Base-by-base conservation (phyloP, 192 early-diverging fungal species). In the Coemansia sp. region DNA sequence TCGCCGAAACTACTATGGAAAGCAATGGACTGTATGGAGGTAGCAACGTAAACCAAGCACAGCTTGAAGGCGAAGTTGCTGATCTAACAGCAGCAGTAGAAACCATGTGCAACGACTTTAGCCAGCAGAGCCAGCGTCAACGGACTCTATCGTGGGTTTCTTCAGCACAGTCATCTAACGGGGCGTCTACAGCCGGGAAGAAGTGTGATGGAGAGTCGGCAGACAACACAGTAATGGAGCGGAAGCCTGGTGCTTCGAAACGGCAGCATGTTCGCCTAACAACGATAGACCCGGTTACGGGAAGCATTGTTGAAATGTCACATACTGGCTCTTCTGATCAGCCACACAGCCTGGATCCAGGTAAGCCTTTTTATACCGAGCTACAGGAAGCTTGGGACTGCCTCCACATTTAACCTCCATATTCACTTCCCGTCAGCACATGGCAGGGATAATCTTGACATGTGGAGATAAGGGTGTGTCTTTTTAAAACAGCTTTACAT, bases 241-340 rank as follows among this genome's bases (percentile, higher is more conserved):
- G 20, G 16, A 8, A 38, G 23, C 12, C 28, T 21, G 46, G 46
- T 48, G 39, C 35, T 33, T 53, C 63, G 26, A 48, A 55, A 20
- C 52, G 57, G 30, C 63, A 65, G 51, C 62, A 69, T 41, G 66
- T 69, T 10, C 72, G 66, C 20, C 55, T 69, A 16, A 69, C 72
- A 28, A 76, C 72, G 33, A 69, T 76, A 13, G 65, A 76, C 47
- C 72, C 72, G 18, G 53, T 69, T 41, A 76, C 66, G 8, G 66
- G 57, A 12, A 65, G 51, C 62, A 62, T 69, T 44, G 43, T 42
- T 19, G 62, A 55, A 19, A 12, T 31, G 15, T 13, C 39, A 21
- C 13, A 26, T 26, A 6, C 18, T 5, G 38, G 45, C 43, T 33
- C 19, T 4, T 36, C 33, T 30, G 36, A 38, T 26, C 53, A 63